Base-by-base conservation (phyloP, 371 early-diverging fungal species). In the Umbelopsis sp. region DNA sequence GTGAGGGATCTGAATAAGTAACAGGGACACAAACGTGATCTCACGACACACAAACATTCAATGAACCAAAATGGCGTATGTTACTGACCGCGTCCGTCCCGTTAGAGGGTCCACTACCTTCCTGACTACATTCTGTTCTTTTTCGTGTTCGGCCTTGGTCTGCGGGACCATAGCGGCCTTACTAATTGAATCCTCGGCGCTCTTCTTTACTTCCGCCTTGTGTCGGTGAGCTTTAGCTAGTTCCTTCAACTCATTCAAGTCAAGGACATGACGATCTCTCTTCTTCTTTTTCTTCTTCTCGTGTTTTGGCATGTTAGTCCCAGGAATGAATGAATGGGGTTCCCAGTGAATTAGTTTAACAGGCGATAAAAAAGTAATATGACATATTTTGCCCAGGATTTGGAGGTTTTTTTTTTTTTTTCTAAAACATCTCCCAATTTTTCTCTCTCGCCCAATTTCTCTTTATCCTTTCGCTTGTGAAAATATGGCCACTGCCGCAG, bases 101-200 rank as follows among this genome's bases (percentile, higher is more conserved):
- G 80, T 75, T 32, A 80, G 63, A 10, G 83, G 81, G 67, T 86
- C 86, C 46, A 72, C 71, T 62, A 76, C 79, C 25, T 75, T 71
- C 16, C 77, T 72, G 6, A 85, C 71, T 4, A 73, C 63, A 7
- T 65, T 63, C 63, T 80, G 72, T 64, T 84, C 72, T 46, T 72
- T 69, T 9, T 78, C 78, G 69, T 80, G 81, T 22, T 76, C 78
- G 38, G 79, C 77, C 50, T 76, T 80, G 12, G 79, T 75, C 66
- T 79, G 76, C 12, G 86, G 85, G 1, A 70, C 69, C 74, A 70
- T 81, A 8, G 76, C 29, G 11, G 68, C 67, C 25, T 41, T 57
- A 24, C 50, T 66, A 20, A n/a, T 24, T 22, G 11, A 65, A 24
- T 3, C 9, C 12, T 74, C 68, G 10, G 72, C 22, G 18, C 14